A percentile compares a stretch with the other conserved stretches of the same genome.
These are phyloP conservation scores for Litchi chinensis DNA, from an alignment of 345 rosid species.

Conservation along the genomic window DNA sequence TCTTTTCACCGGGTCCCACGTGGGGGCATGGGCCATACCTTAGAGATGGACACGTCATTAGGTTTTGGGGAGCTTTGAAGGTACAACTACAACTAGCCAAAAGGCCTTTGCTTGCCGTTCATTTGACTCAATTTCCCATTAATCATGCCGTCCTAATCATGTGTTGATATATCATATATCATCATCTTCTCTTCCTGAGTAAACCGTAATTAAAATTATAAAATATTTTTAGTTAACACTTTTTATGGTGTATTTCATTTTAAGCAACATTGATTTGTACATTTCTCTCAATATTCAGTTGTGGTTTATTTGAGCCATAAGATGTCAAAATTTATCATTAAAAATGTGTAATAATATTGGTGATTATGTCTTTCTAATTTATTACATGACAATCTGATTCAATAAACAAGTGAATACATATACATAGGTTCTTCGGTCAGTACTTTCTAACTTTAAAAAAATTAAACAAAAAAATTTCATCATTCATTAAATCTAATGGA, in stretches of 20 bases:
- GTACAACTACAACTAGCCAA: conserved; percentile 4
- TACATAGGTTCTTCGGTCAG: no score
- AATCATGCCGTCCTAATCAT: conserved; percentile 14
- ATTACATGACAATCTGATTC: no score
- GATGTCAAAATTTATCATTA: not conserved
- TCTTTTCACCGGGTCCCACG: not conserved
- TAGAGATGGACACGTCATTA: not conserved
- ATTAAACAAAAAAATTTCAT: no score
- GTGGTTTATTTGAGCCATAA: no score
- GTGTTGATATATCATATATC: conserved; percentile 11
- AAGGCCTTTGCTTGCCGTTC: conserved; percentile 33
- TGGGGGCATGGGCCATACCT: not conserved
- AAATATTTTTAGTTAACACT: not conserved
- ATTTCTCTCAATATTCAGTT: not conserved
- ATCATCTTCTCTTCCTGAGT: not conserved
- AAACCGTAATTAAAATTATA: no score
- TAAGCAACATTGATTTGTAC: not conserved
- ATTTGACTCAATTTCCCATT: conserved; percentile 25
- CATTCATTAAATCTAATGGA: no score
- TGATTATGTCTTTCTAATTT: no score
- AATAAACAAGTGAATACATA: no score
- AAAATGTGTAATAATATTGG: no score
- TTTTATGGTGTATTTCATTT: not conserved
- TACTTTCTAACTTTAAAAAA: no score
- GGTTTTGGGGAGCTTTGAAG: conserved; percentile 26